These are phyloP conservation scores for Coemansia erecta DNA, from an alignment of 192 early-diverging fungal species.

Conservation along the genomic window DNA sequence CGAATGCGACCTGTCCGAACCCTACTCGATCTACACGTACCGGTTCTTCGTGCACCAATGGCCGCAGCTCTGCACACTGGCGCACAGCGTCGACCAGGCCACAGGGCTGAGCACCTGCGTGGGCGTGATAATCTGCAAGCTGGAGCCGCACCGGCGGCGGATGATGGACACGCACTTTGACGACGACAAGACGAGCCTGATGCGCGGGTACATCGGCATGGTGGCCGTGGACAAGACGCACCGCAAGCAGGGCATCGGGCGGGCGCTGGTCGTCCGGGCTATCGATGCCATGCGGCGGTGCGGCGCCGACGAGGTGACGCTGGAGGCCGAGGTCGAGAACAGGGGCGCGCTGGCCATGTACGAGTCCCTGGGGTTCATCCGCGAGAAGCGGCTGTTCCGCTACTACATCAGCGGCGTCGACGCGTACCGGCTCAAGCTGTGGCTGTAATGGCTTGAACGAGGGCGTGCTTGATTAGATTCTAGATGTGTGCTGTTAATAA, in stretches of 20 bases:
- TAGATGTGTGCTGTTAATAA: too few species aligned
- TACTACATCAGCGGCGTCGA: slow-evolving; percentile 96
- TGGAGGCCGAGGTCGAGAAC: slow-evolving; percentile 93
- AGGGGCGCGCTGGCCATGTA: slow-evolving; percentile 81
- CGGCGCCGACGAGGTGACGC: slow-evolving; percentile 77
- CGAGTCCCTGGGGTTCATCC: slow-evolving; percentile 86
- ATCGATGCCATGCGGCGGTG: slow-evolving; percentile 71
- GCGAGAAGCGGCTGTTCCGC: slow-evolving; percentile 84
- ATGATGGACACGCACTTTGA: slow-evolving; percentile 20
- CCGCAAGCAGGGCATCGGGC: slow-evolving; percentile 78
- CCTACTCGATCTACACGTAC: slow-evolving; percentile 97
- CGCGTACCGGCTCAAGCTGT: slow-evolving; percentile 81
- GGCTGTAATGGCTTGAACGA: slow-evolving; percentile 13
- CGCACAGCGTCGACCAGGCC: slow-evolving; percentile 37
- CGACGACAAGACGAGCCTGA: slow-evolving; percentile 5
- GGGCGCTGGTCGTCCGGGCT: slow-evolving; percentile 67
- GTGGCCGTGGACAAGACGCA: slow-evolving; percentile 82
- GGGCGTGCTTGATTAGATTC: not conserved
- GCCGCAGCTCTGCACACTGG: slow-evolving; percentile 84
- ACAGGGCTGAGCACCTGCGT: slow-evolving; percentile 53
- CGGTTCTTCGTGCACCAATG: slow-evolving; percentile 92
- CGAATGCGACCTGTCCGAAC: slow-evolving; percentile 93
- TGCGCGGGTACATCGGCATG: slow-evolving; percentile 97
- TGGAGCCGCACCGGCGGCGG: slow-evolving; percentile 59
- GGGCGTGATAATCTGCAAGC: slow-evolving; percentile 86